A percentile compares a stretch with the other conserved stretches of the same genome.
Evolutionary conservation across 73 alveolate species (phyloP).

Genomic region (Paramecium biaurelia): DNA sequence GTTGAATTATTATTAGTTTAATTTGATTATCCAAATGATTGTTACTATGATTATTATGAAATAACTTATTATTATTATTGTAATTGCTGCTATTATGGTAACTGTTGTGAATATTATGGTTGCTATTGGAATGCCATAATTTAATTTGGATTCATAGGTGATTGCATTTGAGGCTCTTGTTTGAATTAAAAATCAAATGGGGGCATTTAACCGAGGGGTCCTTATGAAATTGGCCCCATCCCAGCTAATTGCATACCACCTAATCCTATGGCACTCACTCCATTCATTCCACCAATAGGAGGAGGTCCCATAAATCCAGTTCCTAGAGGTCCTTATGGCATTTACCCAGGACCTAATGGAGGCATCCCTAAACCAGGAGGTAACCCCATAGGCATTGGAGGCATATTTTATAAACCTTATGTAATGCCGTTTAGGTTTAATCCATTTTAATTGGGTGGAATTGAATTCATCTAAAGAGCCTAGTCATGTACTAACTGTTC

Average conservation of each 20-base stretch:
- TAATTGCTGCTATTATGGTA: neutral
- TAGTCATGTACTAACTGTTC: neutral
- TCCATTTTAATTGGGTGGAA: neutral
- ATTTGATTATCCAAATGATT: neutral
- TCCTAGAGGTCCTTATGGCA: neutral
- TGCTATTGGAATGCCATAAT: neutral
- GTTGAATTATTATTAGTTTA: neutral
- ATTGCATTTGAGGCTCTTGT: neutral
- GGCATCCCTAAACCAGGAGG: neutral
- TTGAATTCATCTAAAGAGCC: neutral
- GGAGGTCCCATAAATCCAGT: slow-evolving; percentile 14
- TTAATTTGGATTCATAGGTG: neutral
- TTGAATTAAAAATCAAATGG: neutral
- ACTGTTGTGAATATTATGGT: neutral
- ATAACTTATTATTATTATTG: neutral
- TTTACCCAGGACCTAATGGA: slow-evolving; percentile 13
- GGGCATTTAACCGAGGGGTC: neutral
- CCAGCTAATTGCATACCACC: neutral
- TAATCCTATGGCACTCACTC: neutral
- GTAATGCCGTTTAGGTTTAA: neutral
- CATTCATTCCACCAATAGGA: neutral
- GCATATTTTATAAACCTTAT: neutral
- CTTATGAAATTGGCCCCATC: neutral
- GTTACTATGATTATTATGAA: neutral
- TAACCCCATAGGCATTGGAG: neutral